A percentile compares a stretch with the other conserved stretches of the same genome.
phyloP scores from a whole-genome alignment of 2,329 filamentous ascomycete species.

The Monilinia polystroma region DNA sequence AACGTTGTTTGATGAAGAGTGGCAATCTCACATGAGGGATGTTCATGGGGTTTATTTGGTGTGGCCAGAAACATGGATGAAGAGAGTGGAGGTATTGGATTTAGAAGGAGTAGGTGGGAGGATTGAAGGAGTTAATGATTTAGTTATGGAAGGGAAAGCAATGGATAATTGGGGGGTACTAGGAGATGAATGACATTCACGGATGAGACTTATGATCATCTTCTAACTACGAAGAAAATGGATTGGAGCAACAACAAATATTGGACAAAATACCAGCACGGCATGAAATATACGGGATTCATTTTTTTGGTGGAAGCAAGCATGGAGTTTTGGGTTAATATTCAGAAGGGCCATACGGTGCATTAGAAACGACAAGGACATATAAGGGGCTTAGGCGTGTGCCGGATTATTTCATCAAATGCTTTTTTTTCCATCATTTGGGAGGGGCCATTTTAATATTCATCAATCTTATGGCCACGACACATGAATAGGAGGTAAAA shows the following conservation, averaged over 20 bases:
- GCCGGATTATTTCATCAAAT: neutral
- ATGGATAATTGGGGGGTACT: neutral
- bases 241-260: neutral
- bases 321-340: slow-evolving; percentile 4
- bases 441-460: neutral
- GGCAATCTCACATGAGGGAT: slow-evolving; percentile 39
- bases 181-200: neutral
- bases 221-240: neutral
- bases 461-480: too few species aligned
- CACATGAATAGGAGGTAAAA: neutral
- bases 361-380: slow-evolving; percentile 4
- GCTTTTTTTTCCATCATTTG: neutral
- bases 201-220: neutral
- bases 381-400: neutral
- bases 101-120: slow-evolving; percentile 36
- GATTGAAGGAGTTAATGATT: slow-evolving; percentile 36
- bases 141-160: slow-evolving; percentile 33
- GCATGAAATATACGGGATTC: neutral
- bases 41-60: slow-evolving; percentile 37
- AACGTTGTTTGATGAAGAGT: slow-evolving; percentile 38
- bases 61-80: slow-evolving; percentile 40
- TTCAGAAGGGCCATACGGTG: neutral
- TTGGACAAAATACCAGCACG: neutral
- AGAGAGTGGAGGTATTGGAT: slow-evolving; percentile 37
- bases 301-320: neutral